These are phyloP conservation scores for Aureobasidium mangrovei DNA, from an alignment of 2,329 filamentous ascomycete genomes.

Conservation along the genomic window DNA sequence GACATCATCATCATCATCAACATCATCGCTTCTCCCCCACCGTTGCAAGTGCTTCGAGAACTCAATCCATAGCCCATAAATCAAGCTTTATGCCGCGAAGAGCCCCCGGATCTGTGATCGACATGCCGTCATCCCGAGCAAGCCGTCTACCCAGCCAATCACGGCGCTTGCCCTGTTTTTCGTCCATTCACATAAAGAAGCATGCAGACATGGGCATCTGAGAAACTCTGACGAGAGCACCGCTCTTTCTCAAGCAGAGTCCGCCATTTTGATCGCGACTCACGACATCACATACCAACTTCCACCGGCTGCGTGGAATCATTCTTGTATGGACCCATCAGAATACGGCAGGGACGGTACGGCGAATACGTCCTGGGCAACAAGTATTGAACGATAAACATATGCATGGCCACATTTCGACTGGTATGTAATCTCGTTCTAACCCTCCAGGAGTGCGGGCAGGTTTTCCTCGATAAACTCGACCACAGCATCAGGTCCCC, in stretches of 20 bases:
- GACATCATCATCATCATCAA: slow-evolving; percentile 9
- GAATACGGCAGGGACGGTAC: no score
- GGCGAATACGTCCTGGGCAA: no score
- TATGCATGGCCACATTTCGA: background rate
- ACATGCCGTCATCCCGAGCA: slow-evolving; percentile 3
- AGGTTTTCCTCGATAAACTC: slow-evolving; percentile 41
- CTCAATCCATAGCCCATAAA: background rate
- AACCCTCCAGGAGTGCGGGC: slow-evolving; percentile 23
- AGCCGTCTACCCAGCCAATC: background rate
- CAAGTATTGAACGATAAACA: background rate
- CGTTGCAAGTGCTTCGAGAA: background rate
- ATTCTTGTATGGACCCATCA: no score
- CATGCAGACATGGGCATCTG: no score
- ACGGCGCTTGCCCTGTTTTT: background rate
- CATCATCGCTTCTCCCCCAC: background rate
- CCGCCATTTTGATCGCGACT: background rate
- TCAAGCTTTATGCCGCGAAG: background rate
- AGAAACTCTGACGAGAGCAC: background rate
- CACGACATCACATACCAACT: no score
- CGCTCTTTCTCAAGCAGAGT: background rate
- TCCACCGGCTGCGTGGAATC: no score
- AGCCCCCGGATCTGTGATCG: background rate
- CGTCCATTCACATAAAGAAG: no score
- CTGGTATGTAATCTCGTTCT: background rate
- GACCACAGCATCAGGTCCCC: slow-evolving; percentile 46